Evolutionary conservation across 306 rosid genomes (phyloP).

Genomic region (apple (Malus domestica)): ASM211411v1 NC_041802.1:15624501-15625000

Average conservation of each 20-base stretch:
- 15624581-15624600: slow-evolving; percentile 7
- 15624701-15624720: background rate
- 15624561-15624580: background rate
- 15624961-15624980: background rate
- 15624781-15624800: slow-evolving; percentile 2
- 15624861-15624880: slow-evolving; percentile 90
- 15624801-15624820: slow-evolving; percentile 50
- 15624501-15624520: slow-evolving; percentile 86
- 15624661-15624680: slow-evolving; percentile 63
- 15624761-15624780: background rate
- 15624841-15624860: slow-evolving; percentile 61
- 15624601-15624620: slow-evolving; percentile 46
- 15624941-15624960: background rate
- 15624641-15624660: slow-evolving; percentile 51
- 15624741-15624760: background rate
- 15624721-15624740: background rate
- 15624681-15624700: slow-evolving; percentile 34
- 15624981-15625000: too few relatives aligned
- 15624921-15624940: slow-evolving; percentile 72
- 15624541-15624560: slow-evolving; percentile 8
- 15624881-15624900: slow-evolving; percentile 78
- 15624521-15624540: slow-evolving; percentile 72
- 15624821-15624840: slow-evolving; percentile 81
- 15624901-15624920: slow-evolving; percentile 50
- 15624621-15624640: slow-evolving; percentile 44